Evolutionary conservation across 2,329 filamentous ascomycete species (phyloP).

Genomic region (Diplodia intermedia): DNA sequence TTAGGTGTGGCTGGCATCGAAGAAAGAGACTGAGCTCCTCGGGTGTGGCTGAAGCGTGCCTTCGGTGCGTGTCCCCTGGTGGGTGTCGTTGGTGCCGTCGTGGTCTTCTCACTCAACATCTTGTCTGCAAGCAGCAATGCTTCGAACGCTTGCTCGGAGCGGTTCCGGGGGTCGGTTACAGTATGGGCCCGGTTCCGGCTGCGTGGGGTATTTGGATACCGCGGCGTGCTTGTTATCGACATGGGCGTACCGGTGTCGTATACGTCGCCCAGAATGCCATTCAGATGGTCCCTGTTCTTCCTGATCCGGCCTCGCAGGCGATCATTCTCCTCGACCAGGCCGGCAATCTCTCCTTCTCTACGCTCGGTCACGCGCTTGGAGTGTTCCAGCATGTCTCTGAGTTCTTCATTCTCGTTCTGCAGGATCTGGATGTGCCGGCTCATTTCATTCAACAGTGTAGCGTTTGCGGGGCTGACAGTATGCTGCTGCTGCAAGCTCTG

Average conservation of each 20-base stretch:
- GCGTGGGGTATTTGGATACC: conserved; percentile 41
- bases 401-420: conserved; percentile 68
- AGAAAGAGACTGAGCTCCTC: conserved; percentile 82
- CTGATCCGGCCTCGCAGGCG: conserved; percentile 82
- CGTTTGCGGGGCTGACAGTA: conserved; percentile 60
- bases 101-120: conserved; percentile 78
- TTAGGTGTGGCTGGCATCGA: conserved; percentile 80
- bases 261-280: conserved; percentile 44
- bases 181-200: conserved; percentile 20
- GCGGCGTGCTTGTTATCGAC: conserved; percentile 52
- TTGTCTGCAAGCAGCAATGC: conserved; percentile 76
- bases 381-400: conserved; percentile 70
- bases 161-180: conserved; percentile 39
- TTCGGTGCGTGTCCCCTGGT: conserved; percentile 58
- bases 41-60: conserved; percentile 68
- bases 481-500: conserved; percentile 60
- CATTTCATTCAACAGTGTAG: conserved; percentile 58
- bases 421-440: conserved; percentile 67
- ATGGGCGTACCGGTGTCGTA: conserved; percentile 74
- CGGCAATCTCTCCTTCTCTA: conserved; percentile 74
- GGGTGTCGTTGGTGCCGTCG: conserved; percentile 77
- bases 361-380: conserved; percentile 81
- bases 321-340: conserved; percentile 76
- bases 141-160: conserved; percentile 71
- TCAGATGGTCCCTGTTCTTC: conserved; percentile 88